A percentile compares a stretch with the other conserved stretches of the same genome.
These are phyloP conservation scores for Salisapilia sapeloensis DNA, from an alignment of 352 stramenopile species.

Conservation along the genomic window DNA sequence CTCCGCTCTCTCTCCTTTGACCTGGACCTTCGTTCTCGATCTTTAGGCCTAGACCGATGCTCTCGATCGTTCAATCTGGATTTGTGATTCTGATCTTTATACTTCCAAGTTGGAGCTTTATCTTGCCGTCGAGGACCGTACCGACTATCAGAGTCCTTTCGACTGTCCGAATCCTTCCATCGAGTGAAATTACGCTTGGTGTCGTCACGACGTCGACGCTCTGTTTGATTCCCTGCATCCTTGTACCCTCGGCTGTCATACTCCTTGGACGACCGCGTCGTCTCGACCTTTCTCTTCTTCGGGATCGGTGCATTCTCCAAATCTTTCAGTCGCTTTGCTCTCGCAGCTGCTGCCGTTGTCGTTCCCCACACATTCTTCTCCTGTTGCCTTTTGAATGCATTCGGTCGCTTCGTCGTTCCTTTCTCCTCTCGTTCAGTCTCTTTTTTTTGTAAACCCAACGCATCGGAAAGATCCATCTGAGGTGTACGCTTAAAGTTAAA, in stretches of 20 bases:
- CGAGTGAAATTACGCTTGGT: too few species aligned
- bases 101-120: neutral
- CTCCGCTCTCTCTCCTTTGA: neutral
- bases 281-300: constrained; percentile 19
- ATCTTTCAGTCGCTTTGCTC: constrained; percentile 17
- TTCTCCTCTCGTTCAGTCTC: constrained; percentile 11
- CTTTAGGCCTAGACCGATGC: too few species aligned
- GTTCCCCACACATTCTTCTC: constrained; percentile 19
- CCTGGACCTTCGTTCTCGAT: neutral
- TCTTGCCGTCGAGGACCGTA: neutral
- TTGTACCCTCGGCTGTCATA: too few species aligned
- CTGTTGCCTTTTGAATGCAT: constrained; percentile 30
- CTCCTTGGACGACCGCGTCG: too few species aligned
- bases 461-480: constrained; percentile 44
- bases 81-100: too few species aligned
- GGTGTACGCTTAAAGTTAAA: too few species aligned
- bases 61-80: too few species aligned
- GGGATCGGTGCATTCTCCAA: constrained; percentile 31
- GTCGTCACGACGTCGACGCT: too few species aligned
- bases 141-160: neutral
- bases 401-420: constrained; percentile 27
- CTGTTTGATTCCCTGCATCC: too few species aligned
- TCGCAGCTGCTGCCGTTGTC: constrained; percentile 16
- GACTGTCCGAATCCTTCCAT: too few species aligned
- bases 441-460: constrained; percentile 18